Evolutionary conservation across 2,329 filamentous ascomycete genomes (phyloP).

Genomic region (Arthrobotrys iridis): DNA sequence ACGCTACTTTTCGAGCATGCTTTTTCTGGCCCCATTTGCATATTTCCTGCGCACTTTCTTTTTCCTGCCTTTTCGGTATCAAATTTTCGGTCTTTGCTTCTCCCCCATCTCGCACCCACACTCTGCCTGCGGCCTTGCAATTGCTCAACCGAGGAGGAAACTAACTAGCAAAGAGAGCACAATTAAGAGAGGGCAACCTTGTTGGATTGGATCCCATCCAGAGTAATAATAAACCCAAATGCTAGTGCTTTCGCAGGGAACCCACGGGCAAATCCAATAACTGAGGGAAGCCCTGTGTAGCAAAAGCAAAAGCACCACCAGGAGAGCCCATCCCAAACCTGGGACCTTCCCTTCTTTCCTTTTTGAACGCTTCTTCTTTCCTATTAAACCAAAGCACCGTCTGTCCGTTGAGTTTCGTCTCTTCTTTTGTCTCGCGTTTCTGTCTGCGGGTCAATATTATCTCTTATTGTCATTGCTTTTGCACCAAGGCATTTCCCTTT

Average conservation of each 20-base stretch:
- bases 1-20: conserved; percentile 53
- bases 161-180: conserved; percentile 2
- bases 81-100: conserved; percentile 44
- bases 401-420: conserved; percentile 52
- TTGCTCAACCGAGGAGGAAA: conserved; percentile 41
- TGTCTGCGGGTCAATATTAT: conserved; percentile 13
- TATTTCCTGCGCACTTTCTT: conserved; percentile 33
- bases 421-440: conserved; percentile 46
- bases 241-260: conserved; percentile 19
- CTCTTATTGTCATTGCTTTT: conserved; percentile 18
- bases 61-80: conserved; percentile 44
- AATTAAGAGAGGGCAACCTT: conserved; percentile 24
- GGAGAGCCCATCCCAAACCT: conserved; percentile 49
- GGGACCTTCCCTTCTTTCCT: conserved; percentile 55
- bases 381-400: conserved; percentile 53
- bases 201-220: conserved; percentile 26
- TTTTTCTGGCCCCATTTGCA: conserved; percentile 28
- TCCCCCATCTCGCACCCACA: conserved; percentile 9
- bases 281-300: conserved; percentile 30
- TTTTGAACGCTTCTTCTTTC: conserved; percentile 55
- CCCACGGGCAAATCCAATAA: conserved; percentile 41
- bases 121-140: conserved; percentile 5
- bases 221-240: conserved; percentile 27
- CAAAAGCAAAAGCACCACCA: conserved; percentile 41
- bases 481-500: not conserved